These are phyloP conservation scores for Pythium utonaiense DNA, from an alignment of 352 stramenopile species.

Conservation along the genomic window DNA sequence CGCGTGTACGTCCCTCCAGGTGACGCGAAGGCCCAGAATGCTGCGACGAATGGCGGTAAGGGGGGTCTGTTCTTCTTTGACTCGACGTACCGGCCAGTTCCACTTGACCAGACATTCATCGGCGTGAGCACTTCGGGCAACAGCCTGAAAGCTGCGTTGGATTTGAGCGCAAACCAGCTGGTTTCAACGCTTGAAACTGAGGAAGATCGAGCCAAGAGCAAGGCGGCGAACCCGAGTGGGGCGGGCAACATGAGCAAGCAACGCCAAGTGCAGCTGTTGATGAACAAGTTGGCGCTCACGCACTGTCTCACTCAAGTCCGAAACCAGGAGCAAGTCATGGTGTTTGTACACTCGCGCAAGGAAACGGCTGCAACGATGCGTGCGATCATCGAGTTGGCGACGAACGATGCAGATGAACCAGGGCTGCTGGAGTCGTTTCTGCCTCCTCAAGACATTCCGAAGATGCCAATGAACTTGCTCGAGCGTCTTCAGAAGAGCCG, in stretches of 20 bases:
- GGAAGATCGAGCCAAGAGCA: constrained; percentile 31
- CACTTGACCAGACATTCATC: constrained; percentile 98
- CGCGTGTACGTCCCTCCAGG: constrained; percentile 84
- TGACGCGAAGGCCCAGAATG: constrained; percentile 52
- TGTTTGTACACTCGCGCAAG: constrained; percentile 99
- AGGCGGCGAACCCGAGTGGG: background rate
- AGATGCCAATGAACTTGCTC: constrained; percentile 44
- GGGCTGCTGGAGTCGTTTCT: constrained; percentile 56
- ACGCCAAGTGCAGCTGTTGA: constrained; percentile 68
- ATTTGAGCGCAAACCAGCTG: constrained; percentile 42
- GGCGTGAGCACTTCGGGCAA: constrained; percentile 87
- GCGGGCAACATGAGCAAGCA: constrained; percentile 49
- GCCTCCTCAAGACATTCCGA: constrained; percentile 45
- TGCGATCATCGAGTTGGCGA: constrained; percentile 89
- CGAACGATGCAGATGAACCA: constrained; percentile 55
- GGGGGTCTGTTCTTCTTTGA: constrained; percentile 98
- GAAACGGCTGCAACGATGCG: constrained; percentile 95
- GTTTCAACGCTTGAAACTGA: constrained; percentile 42
- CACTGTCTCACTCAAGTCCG: constrained; percentile 69
- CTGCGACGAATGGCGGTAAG: constrained; percentile 64
- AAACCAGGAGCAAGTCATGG: constrained; percentile 92
- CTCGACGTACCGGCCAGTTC: constrained; percentile 96
- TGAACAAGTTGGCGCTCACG: constrained; percentile 81
- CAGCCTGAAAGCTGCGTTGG: constrained; percentile 54
- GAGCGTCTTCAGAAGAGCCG: constrained; percentile 90